Percentiles rank a stretch among this genome's conserved stretches.
Evolutionary conservation across 2,329 filamentous ascomycete species (phyloP).

Genomic region (Fusarium staphyleae): DNA sequence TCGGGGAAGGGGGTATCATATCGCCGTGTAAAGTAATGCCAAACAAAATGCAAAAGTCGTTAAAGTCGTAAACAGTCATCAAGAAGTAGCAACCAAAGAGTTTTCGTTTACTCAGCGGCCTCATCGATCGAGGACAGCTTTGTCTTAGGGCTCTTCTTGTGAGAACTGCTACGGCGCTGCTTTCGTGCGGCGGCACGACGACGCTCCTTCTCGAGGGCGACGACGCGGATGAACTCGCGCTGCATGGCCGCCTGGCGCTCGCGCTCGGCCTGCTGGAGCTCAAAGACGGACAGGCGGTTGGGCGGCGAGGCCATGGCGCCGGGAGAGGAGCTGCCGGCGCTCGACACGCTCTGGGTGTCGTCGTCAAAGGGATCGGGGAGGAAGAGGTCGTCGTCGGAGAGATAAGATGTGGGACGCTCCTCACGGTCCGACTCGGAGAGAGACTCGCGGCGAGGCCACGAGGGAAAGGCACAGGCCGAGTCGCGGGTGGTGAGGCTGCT

Average conservation of each 20-base stretch:
- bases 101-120: slow-evolving; percentile 53
- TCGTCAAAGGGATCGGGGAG: slow-evolving; percentile 59
- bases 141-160: slow-evolving; percentile 59
- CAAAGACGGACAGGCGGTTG: slow-evolving; percentile 53
- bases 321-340: slow-evolving; percentile 52
- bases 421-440: slow-evolving; percentile 53
- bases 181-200: slow-evolving; percentile 52
- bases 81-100: slow-evolving; percentile 29
- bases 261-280: slow-evolving; percentile 59
- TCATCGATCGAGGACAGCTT: slow-evolving; percentile 56
- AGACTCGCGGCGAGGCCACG: slow-evolving; percentile 64
- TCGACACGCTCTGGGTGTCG: slow-evolving; percentile 57
- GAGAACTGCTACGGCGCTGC: slow-evolving; percentile 47
- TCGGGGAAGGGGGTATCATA: slow-evolving; percentile 35
- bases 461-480: slow-evolving; percentile 62
- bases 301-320: slow-evolving; percentile 45
- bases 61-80: slow-evolving; percentile 40
- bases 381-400: slow-evolving; percentile 71
- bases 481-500: slow-evolving; percentile 51
- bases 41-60: slow-evolving; percentile 40
- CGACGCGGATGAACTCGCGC: slow-evolving; percentile 59
- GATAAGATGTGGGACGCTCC: slow-evolving; percentile 60
- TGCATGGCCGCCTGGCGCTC: slow-evolving; percentile 57
- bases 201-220: slow-evolving; percentile 63
- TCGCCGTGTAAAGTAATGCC: slow-evolving; percentile 33